phyloP scores from a whole-genome alignment of 805 yeast species.

The Phaffomyces thermotolerans region DNA sequence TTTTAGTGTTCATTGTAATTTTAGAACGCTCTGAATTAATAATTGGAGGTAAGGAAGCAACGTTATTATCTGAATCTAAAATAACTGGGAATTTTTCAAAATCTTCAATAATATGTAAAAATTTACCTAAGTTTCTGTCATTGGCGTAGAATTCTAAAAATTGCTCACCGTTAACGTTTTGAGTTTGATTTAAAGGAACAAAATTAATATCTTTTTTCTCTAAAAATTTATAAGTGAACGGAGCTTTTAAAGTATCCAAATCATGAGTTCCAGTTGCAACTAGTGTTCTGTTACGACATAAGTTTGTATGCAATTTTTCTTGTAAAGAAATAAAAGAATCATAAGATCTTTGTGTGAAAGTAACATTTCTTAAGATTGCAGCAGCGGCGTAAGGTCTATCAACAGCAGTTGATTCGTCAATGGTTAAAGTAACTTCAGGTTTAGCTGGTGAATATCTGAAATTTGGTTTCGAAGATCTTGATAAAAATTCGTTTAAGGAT shows the following conservation, averaged over 20 bases:
- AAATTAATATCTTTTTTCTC: slow-evolving; percentile 72
- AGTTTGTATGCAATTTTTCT: slow-evolving; percentile 89
- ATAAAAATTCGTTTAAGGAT: slow-evolving; percentile 86
- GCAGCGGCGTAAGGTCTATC: slow-evolving; percentile 92
- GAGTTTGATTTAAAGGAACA: slow-evolving; percentile 65
- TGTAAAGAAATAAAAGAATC: slow-evolving; percentile 94
- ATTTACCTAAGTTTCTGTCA: slow-evolving; percentile 86
- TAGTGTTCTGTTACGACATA: slow-evolving; percentile 94
- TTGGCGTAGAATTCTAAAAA: slow-evolving; percentile 85
- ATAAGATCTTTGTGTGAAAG: slow-evolving; percentile 77
- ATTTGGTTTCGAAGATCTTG: slow-evolving; percentile 55
- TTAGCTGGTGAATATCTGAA: slow-evolving; percentile 55
- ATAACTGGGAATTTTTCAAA: slow-evolving; percentile 89
- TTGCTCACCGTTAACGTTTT: slow-evolving; percentile 64
- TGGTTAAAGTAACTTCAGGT: slow-evolving; percentile 58
- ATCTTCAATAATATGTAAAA: slow-evolving; percentile 78
- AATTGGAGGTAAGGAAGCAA: slow-evolving; percentile 93
- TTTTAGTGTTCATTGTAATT: slow-evolving; percentile 74
- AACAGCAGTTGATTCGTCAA: slow-evolving; percentile 64
- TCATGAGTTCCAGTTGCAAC: slow-evolving; percentile 99
- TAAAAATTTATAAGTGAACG: slow-evolving; percentile 83
- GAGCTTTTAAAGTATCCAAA: slow-evolving; percentile 68
- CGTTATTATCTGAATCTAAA: slow-evolving; percentile 64
- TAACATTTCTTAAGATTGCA: slow-evolving; percentile 82
- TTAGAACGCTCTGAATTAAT: slow-evolving; percentile 90